Base-by-base conservation (phyloP, 2,329 filamentous ascomycete genomes). In the Chrysoporthe puriensis region DNA sequence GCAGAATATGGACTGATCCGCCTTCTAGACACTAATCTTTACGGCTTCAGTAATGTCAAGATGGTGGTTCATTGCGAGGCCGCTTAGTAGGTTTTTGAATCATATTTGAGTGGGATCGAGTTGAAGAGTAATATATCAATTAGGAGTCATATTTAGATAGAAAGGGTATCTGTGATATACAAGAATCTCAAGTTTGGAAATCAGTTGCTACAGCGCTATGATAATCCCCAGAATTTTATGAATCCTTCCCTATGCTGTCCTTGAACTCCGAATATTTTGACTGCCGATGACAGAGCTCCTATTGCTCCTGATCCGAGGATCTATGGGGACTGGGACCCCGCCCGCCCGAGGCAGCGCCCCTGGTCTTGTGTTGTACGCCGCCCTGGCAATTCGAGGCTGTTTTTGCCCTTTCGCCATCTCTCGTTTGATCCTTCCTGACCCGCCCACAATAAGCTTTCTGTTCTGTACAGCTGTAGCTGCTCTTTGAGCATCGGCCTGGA, bases 371-470 rank as follows among this genome's bases (percentile, higher is more conserved):
- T 48, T 64, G 5, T 64, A 59, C 8, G 43, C 48, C 13, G n/a
- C 42, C 18, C 54, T 36, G 7, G 48, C 34, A 13, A 62, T 36
- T 4, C 43, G 43, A 5, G 54, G 54, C 32, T 42, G 54, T 32
- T 26, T 26, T n/a, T 43, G 54, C 3, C 0, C 7, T 43, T 52
- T 64, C 4, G 63, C 63, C 63, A 64, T 48, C 6, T 50, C 26
- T 18, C 63, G 26, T 26, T 54, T 64, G 43, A 64, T 64, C 32
- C 56, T 59, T 6, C 50, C 63, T 9, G 63, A 57, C 13, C 63
- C 63, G 42, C 63, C 63, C 21, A 64, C 63, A 13, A 64, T 54
- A 21, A 64, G 63, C n/a, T 59, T 42, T 18, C 36, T 64, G 36
- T 59, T 59, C 43, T 46, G 63, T 42, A 26, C 54, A 5, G 56